phyloP scores from a whole-genome alignment of 257 asterid species.

The Ajuga chamaepitys region DNA sequence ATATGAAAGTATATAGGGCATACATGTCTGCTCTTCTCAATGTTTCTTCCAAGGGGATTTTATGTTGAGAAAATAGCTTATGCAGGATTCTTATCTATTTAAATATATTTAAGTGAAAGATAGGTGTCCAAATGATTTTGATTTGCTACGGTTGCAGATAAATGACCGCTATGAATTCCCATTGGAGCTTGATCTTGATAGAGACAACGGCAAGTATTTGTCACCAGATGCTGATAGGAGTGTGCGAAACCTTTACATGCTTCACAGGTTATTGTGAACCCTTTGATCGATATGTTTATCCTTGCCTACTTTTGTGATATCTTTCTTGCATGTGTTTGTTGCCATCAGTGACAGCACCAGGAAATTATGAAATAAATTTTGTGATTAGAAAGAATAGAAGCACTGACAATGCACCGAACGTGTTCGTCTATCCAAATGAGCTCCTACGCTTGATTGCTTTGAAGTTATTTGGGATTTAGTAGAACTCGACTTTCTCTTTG shows the following conservation, averaged over 20 bases:
- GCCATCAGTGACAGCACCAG: background rate
- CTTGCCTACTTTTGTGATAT: background rate
- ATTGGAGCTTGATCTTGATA: constrained; percentile 85
- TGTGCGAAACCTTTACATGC: constrained; percentile 85
- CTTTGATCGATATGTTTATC: background rate
- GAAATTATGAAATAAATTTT: too few relatives aligned
- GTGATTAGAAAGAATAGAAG: too few relatives aligned
- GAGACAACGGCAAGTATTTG: constrained; percentile 79
- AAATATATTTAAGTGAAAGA: background rate
- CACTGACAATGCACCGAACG: too few relatives aligned
- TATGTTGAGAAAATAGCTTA: background rate
- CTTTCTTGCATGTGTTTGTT: background rate
- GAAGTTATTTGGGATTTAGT: too few relatives aligned
- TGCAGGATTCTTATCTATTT: constrained; percentile 1
- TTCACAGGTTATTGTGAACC: constrained; percentile 58
- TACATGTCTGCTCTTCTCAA: background rate
- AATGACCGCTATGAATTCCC: constrained; percentile 94
- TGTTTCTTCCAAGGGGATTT: background rate
- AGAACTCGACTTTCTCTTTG: too few relatives aligned
- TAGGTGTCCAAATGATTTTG: constrained; percentile 5
- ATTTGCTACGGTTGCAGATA: constrained; percentile 41
- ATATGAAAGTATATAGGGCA: background rate
- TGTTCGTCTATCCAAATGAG: too few relatives aligned
- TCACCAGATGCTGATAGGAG: constrained; percentile 87
- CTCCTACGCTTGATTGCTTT: too few relatives aligned